Base-by-base conservation (phyloP, 2,329 filamentous ascomycete genomes). In the Trichoderma harzianum region DNA sequence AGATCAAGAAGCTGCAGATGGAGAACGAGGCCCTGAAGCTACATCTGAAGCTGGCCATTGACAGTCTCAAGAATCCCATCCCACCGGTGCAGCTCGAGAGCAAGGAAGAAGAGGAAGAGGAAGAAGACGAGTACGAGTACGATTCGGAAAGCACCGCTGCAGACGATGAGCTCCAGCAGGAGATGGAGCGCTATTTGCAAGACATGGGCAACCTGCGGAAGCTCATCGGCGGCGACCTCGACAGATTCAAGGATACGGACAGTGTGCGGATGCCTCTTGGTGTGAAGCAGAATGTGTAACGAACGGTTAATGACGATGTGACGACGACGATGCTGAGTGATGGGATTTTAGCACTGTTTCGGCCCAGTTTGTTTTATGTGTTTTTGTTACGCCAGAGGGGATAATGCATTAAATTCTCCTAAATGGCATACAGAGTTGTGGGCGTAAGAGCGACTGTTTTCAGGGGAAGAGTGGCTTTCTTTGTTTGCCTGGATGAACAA, bases 31-130 rank as follows among this genome's bases (percentile, higher is more conserved):
- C 95, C 0, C 83, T 98, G 77, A 88, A 94, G 74, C 86, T 96
- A 72, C 96, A 99, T 82, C 85, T 99, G 65, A 94, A 93, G 77
- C 88, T 99, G 66, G 95, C 94, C 1, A 86, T 98, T 26, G 90
- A 91, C 68, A 95, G 93, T 78, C 82, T 98, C 76, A 95, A 93
- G 84, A 98, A 98, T 78, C 96, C 96, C 0, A 98, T 99, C 74
- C 91, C 94, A 1, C 79, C 85, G 3, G 83, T 86, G 69, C 78
- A 78, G 69, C 32, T 76, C n/a, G 77, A 79, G 32, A 80, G 81
- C 62, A 69, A 73, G 8, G 74, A 75, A 11, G 24, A 47, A 3
- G 67, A 75, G 70, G 57, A 60, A 10, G 55, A 74, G 81, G 51
- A 85, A 65, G 87, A 89, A 62, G 87, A 88, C 30, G 90, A 91